Evolutionary conservation across 805 yeast genomes (phyloP).

Genomic region (Saturnispora sanitii): DNA sequence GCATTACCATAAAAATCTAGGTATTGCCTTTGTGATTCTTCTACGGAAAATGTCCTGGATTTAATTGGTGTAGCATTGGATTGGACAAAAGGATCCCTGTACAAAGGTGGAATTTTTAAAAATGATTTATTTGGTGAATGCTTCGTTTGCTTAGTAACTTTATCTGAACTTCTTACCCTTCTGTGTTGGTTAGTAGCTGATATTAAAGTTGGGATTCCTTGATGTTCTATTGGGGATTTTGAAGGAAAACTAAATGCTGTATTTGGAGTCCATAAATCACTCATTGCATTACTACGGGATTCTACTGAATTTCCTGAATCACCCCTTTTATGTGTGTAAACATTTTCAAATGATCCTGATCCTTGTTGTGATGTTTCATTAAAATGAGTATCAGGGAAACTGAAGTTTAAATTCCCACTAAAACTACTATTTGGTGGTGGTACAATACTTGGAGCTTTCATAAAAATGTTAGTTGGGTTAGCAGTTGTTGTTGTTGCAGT

Average conservation of each 20-base stretch:
- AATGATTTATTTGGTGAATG: neutral
- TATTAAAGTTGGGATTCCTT: neutral
- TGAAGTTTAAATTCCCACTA: neutral
- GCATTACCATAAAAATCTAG: conserved; percentile 5
- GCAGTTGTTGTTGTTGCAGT: neutral
- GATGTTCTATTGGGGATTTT: neutral
- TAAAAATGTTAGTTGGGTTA: neutral
- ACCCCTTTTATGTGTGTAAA: neutral
- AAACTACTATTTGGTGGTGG: neutral
- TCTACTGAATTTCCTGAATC: neutral
- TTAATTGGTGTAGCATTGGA: neutral
- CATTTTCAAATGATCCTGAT: neutral
- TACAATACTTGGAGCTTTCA: neutral
- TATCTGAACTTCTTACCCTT: neutral
- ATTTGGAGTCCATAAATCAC: conserved; percentile 5
- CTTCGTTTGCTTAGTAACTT: neutral
- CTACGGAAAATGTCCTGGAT: neutral
- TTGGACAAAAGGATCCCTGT: neutral
- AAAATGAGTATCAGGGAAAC: neutral
- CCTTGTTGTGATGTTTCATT: neutral
- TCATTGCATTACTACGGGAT: neutral
- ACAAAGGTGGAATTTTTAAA: neutral
- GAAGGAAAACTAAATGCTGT: conserved; percentile 3
- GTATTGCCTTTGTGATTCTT: conserved; percentile 1
- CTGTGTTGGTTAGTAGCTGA: neutral